These are phyloP conservation scores for Stephania yunnanensis DNA, from an alignment of 164 flowering plant genomes.

Conservation along the genomic window DNA sequence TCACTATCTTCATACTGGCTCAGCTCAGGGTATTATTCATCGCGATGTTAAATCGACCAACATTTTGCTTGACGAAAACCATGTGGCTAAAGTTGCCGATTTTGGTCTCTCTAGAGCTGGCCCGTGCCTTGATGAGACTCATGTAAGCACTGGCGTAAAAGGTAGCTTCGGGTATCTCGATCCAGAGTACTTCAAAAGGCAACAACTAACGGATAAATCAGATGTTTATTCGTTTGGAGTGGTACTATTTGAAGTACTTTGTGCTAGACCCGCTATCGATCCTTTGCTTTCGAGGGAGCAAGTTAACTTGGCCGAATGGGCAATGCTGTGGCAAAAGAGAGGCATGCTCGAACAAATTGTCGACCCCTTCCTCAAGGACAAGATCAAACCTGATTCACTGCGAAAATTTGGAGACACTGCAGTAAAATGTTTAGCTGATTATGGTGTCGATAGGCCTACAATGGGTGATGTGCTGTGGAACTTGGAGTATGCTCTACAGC, in stretches of 20 bases:
- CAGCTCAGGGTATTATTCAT: constrained; percentile 24
- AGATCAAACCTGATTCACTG: constrained; percentile 22
- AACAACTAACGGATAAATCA: constrained; percentile 26
- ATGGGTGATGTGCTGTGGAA: constrained; percentile 41
- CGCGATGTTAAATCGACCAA: constrained; percentile 29
- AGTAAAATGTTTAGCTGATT: constrained; percentile 30
- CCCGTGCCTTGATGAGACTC: constrained; percentile 20
- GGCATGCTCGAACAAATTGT: constrained; percentile 24
- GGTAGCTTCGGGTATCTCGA: constrained; percentile 34
- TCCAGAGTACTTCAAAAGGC: constrained; percentile 25
- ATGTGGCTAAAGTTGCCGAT: constrained; percentile 28
- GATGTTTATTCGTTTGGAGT: constrained; percentile 34
- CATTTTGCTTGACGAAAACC: constrained; percentile 23
- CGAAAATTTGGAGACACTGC: constrained; percentile 27
- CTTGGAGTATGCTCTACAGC: constrained; percentile 32
- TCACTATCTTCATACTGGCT: constrained; percentile 33
- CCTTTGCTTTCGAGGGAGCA: constrained; percentile 20
- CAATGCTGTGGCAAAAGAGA: constrained; percentile 23
- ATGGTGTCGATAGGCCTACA: constrained; percentile 29
- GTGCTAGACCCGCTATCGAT: constrained; percentile 25
- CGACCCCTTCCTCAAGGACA: constrained; percentile 22
- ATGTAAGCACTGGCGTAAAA: constrained; percentile 29
- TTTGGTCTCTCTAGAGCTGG: constrained; percentile 27
- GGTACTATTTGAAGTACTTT: constrained; percentile 26
- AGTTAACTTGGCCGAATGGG: constrained; percentile 27